These are phyloP conservation scores for Lophiotrema nucula DNA, from an alignment of 495 filamentous ascomycete species.

Conservation along the genomic window DNA sequence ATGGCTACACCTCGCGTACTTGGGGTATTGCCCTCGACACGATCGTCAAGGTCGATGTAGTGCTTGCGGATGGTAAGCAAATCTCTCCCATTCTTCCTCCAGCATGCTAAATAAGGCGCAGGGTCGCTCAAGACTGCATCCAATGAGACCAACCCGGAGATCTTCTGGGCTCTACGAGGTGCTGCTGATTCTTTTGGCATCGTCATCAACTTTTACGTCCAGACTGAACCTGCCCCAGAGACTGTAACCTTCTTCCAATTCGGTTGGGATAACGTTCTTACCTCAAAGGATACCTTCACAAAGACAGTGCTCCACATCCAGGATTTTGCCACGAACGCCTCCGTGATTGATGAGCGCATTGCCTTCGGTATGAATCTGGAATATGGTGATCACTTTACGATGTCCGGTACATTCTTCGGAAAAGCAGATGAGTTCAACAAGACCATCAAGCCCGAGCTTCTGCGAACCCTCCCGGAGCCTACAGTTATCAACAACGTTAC, in stretches of 20 bases:
- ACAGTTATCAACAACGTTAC: neutral
- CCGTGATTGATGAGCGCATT: conserved; percentile 29
- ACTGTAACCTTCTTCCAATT: conserved; percentile 47
- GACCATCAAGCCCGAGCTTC: conserved; percentile 24
- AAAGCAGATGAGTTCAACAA: conserved; percentile 23
- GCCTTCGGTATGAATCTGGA: conserved; percentile 28
- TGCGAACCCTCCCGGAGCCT: conserved; percentile 15
- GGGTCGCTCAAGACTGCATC: conserved; percentile 1
- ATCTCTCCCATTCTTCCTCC: conserved; percentile 14
- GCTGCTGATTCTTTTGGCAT: conserved; percentile 63
- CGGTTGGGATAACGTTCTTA: conserved; percentile 12
- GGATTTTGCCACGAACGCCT: conserved; percentile 27
- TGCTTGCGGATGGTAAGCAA: conserved; percentile 58
- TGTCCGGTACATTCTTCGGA: conserved; percentile 29
- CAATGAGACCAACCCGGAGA: conserved; percentile 30
- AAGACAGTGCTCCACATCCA: conserved; percentile 33
- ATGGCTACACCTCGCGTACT: conserved; percentile 58
- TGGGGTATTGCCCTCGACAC: conserved; percentile 66
- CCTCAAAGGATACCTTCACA: conserved; percentile 13
- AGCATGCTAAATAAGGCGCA: conserved; percentile 37
- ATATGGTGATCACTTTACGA: conserved; percentile 7
- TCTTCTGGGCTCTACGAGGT: conserved; percentile 56
- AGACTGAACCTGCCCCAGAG: conserved; percentile 57
- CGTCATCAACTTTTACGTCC: conserved; percentile 61
- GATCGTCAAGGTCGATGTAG: conserved; percentile 59